phyloP scores from a whole-genome alignment of 2,329 filamentous ascomycete species.

The Raffaelea arxii region DNA sequence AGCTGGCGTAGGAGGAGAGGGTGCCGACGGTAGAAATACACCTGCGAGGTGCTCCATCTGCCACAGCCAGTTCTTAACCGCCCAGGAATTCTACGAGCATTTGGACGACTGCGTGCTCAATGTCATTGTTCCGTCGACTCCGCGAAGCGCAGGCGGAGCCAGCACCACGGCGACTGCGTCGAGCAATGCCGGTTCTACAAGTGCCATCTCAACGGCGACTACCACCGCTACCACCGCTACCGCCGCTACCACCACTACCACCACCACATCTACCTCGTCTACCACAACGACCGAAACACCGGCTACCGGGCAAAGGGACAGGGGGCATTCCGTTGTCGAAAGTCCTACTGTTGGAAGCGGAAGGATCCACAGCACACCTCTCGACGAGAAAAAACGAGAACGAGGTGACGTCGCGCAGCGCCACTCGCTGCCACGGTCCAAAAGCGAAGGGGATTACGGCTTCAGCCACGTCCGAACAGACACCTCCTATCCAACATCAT shows the following conservation, averaged over 20 bases:
- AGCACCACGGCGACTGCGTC: background rate
- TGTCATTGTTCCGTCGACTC: slow-evolving; percentile 41
- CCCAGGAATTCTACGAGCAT: slow-evolving; percentile 97
- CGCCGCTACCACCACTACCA: background rate
- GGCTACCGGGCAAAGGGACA: background rate
- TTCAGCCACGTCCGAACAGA: no score
- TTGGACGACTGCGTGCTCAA: slow-evolving; percentile 59
- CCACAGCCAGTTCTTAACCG: slow-evolving; percentile 64
- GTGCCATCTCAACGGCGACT: background rate
- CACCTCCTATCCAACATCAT: no score
- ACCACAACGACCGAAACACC: slow-evolving; percentile 16
- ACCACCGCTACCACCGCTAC: background rate
- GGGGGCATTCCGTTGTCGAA: no score
- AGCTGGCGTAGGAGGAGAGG: background rate
- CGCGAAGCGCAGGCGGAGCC: slow-evolving; percentile 17
- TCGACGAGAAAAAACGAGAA: background rate
- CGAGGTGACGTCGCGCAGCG: no score
- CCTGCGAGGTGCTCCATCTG: slow-evolving; percentile 83
- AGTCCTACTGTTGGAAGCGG: background rate
- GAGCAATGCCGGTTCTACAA: background rate
- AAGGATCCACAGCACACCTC: background rate
- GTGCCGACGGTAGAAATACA: no score
- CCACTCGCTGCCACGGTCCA: no score
- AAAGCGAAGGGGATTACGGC: no score
- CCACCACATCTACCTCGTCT: slow-evolving; percentile 14